A percentile compares a stretch with the other conserved stretches of the same genome.
Evolutionary conservation across 108 stramenopile species (phyloP).

Genomic region (Cafeteria roenbergensis): DNA sequence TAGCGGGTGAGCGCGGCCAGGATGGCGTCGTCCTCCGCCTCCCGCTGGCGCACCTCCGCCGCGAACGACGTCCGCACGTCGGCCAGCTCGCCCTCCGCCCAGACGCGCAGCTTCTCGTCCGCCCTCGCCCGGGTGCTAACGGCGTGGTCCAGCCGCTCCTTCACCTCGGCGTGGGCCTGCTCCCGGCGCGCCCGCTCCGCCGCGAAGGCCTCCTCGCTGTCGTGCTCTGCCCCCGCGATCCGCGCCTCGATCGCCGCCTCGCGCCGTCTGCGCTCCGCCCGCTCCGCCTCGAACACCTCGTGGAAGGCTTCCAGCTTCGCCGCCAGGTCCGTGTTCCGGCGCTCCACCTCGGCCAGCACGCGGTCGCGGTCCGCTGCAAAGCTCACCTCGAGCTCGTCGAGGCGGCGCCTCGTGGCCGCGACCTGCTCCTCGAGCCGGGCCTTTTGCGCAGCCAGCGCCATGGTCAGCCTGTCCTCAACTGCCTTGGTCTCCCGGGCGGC

Average conservation of each 20-base stretch:
- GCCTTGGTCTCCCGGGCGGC: not conserved
- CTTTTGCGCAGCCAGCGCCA: not conserved
- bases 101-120: not conserved
- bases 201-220: not conserved
- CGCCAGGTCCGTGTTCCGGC: not conserved
- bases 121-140: not conserved
- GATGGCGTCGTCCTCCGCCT: constrained; percentile 1
- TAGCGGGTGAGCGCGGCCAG: not conserved
- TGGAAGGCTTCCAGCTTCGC: not conserved
- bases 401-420: not conserved
- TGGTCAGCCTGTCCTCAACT: not conserved
- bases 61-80: not conserved
- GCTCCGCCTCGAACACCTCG: not conserved
- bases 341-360: constrained; percentile 3
- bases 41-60: not conserved
- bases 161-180: not conserved
- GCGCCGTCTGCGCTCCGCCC: not conserved
- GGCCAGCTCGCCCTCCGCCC: not conserved
- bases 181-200: not conserved
- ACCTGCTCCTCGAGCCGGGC: not conserved
- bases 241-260: not conserved
- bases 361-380: not conserved
- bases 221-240: not conserved
- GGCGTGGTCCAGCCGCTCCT: not conserved
- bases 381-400: not conserved